These are phyloP conservation scores for Dendrobium officinale DNA, from an alignment of 106 monocot genomes.

Conservation along the genomic window DNA sequence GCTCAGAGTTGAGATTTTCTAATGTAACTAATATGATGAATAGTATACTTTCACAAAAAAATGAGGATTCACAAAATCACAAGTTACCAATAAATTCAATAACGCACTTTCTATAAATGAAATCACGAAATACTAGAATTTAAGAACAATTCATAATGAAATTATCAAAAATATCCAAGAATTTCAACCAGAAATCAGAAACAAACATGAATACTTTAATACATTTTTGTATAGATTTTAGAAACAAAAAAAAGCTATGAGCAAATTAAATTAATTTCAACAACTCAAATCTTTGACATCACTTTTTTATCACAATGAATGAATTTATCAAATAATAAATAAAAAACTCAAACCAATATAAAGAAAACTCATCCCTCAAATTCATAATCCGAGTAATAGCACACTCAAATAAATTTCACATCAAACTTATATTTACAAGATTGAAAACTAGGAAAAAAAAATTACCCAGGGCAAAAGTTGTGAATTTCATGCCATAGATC, in stretches of 20 bases:
- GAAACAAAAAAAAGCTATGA: no score
- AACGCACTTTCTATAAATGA: neutral
- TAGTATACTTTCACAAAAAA: neutral
- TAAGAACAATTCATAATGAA: neutral
- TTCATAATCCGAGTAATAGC: neutral
- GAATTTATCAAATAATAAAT: neutral
- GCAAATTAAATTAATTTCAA: neutral
- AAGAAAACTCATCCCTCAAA: neutral
- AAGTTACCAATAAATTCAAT: neutral
- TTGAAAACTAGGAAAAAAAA: neutral
- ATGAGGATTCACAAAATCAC: neutral
- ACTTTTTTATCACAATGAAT: neutral
- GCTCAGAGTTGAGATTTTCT: neutral
- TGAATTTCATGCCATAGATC: no score
- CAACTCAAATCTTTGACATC: neutral
- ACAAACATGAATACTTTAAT: no score
- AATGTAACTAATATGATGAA: neutral
- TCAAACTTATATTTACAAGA: no score
- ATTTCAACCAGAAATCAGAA: neutral
- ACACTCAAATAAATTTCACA: no score
- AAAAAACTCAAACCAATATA: neutral
- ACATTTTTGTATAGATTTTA: no score
- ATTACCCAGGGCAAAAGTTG: neutral
- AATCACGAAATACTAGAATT: neutral
- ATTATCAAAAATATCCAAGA: neutral